phyloP scores from a whole-genome alignment of 2,329 filamentous ascomycete species.

The Moelleriella libera region DNA sequence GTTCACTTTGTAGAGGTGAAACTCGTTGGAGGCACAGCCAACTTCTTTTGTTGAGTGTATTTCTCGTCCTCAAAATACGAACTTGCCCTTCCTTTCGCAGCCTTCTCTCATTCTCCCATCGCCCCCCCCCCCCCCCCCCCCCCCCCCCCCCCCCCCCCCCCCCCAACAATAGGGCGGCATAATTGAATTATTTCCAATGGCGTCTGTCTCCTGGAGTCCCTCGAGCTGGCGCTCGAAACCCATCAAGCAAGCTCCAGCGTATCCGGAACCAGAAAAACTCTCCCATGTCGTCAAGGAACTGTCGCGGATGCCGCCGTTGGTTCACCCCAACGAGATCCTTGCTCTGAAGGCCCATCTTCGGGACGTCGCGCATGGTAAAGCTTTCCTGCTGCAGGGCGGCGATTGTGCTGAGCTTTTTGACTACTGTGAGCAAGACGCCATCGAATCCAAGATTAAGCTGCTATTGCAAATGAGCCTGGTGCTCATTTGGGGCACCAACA shows the following conservation, averaged over 20 bases:
- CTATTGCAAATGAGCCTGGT: conserved; percentile 95
- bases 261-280: conserved; percentile 48
- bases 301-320: conserved; percentile 57
- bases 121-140: too few relatives aligned
- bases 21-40: not conserved
- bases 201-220: conserved; percentile 34
- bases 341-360: conserved; percentile 64
- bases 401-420: conserved; percentile 97
- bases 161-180: too few relatives aligned
- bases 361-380: conserved; percentile 79
- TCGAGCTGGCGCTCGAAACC: conserved; percentile 65
- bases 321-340: conserved; percentile 67
- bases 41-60: not conserved
- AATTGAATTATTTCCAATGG: not conserved
- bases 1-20: not conserved
- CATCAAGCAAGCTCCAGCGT: conserved; percentile 62
- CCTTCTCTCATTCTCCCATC: too few relatives aligned
- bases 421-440: conserved; percentile 80
- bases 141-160: too few relatives aligned
- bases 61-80: too few relatives aligned
- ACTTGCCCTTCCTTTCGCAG: too few relatives aligned
- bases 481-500: conserved; percentile 72
- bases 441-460: conserved; percentile 94
- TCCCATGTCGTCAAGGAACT: conserved; percentile 50
- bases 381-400: conserved; percentile 88